phyloP scores from a whole-genome alignment of 768 basidiomycete genomes.

The Daedaleopsis sinensis region DNA sequence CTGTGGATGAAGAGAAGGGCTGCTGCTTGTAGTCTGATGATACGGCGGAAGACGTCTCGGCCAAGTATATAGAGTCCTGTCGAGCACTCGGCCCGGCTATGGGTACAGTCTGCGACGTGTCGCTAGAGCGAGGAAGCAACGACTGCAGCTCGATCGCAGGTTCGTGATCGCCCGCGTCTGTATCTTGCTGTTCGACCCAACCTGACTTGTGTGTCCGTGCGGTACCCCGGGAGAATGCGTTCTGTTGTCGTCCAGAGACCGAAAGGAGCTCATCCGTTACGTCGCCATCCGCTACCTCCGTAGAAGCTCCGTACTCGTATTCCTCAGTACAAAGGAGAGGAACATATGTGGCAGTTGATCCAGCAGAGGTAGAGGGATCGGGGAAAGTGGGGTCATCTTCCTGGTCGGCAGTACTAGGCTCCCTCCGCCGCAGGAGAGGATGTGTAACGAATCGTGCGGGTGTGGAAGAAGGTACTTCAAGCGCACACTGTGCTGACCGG shows the following conservation, averaged over 20 bases:
- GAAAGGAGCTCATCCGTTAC: conserved; percentile 17
- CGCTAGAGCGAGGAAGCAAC: background rate
- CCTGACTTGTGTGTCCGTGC: background rate
- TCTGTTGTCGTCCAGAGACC: background rate
- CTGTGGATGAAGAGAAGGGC: conserved; percentile 3
- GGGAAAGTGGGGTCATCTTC: conserved; percentile 14
- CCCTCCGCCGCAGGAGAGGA: conserved; percentile 25
- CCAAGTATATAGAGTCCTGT: background rate
- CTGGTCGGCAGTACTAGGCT: conserved; percentile 21
- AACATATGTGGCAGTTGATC: background rate
- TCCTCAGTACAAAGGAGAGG: background rate
- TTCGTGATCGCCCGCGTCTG: background rate
- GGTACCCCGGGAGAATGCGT: background rate
- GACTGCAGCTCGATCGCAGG: conserved; percentile 9
- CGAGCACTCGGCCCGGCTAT: background rate
- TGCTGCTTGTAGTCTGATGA: background rate
- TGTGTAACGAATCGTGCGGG: conserved; percentile 20
- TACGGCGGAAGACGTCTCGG: background rate
- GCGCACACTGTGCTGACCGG: background rate
- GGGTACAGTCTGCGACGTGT: background rate
- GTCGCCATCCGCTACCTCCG: conserved; percentile 16
- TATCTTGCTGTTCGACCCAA: background rate
- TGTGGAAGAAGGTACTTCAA: background rate
- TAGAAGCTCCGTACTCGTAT: background rate
- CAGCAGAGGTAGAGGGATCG: conserved; percentile 15